A percentile compares a stretch with the other conserved stretches of the same genome.
phyloP scores from a whole-genome alignment of 2,329 filamentous ascomycete species.

The Sphaerulina populicola region DNA sequence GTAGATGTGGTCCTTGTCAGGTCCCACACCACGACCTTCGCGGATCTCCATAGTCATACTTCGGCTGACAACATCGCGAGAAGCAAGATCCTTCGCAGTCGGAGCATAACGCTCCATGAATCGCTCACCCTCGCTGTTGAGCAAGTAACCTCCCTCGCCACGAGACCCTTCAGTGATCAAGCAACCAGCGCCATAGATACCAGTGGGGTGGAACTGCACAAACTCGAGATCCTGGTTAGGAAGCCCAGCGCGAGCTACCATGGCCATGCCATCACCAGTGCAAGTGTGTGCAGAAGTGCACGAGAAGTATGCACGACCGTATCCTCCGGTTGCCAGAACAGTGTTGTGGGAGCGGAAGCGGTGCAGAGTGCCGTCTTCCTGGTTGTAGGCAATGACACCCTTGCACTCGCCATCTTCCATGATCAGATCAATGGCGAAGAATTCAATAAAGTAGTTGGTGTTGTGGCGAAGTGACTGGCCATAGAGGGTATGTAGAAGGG shows the following conservation, averaged over 20 bases:
- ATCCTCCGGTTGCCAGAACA: slow-evolving; percentile 91
- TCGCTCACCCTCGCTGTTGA: slow-evolving; percentile 95
- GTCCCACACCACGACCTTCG: slow-evolving; percentile 90
- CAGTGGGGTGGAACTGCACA: slow-evolving; percentile 97
- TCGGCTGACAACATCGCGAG: slow-evolving; percentile 90
- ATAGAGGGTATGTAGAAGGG: slow-evolving; percentile 95
- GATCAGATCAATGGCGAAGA: slow-evolving; percentile 91
- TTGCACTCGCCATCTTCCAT: slow-evolving; percentile 97
- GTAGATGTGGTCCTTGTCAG: slow-evolving; percentile 97
- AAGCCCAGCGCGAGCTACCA: slow-evolving; percentile 94
- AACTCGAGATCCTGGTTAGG: slow-evolving; percentile 99
- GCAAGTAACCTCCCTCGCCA: slow-evolving; percentile 94
- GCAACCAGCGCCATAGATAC: slow-evolving; percentile 97
- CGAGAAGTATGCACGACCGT: slow-evolving; percentile 95
- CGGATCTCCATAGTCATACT: slow-evolving; percentile 99
- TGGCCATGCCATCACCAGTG: slow-evolving; percentile 98
- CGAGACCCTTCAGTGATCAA: slow-evolving; percentile 96
- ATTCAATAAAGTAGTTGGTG: slow-evolving; percentile 99
- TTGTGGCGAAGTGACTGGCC: slow-evolving; percentile 94
- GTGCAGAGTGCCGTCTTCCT: slow-evolving; percentile 96
- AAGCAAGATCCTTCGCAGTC: slow-evolving; percentile 94
- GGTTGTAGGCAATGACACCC: slow-evolving; percentile 94
- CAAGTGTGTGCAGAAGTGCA: slow-evolving; percentile 98
- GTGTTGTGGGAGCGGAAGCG: slow-evolving; percentile 96
- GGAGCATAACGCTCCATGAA: slow-evolving; percentile 99